Evolutionary conservation across 139 green algal genomes (phyloP).

Genomic region (Spirogloea muscicola): DNA sequence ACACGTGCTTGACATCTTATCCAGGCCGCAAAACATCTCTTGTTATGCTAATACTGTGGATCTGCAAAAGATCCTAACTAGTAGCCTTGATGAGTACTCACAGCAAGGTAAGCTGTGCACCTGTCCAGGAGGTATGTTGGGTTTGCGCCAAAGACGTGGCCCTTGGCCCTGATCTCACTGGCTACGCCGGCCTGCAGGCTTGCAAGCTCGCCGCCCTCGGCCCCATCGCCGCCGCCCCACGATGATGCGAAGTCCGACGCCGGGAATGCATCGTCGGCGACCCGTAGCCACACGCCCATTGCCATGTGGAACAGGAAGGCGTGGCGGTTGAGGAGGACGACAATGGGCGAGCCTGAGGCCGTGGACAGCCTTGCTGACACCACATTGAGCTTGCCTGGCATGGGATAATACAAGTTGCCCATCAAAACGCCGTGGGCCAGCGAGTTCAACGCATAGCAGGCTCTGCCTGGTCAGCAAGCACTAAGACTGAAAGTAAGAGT

Average conservation of each 20-base stretch:
- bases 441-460: no score
- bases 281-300: slow-evolving; percentile 20
- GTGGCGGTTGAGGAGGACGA: slow-evolving; percentile 25
- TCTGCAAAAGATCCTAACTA: background rate
- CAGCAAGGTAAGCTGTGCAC: background rate
- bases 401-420: no score
- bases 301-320: slow-evolving; percentile 33
- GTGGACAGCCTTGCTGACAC: background rate
- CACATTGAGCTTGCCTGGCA: background rate
- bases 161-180: background rate
- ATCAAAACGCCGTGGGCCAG: no score
- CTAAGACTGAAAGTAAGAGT: no score
- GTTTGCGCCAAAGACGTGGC: background rate
- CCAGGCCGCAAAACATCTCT: background rate
- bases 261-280: slow-evolving; percentile 29
- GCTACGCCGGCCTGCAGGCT: slow-evolving; percentile 10
- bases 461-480: no score
- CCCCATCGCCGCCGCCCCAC: background rate
- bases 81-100: no score
- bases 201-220: slow-evolving; percentile 5
- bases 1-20: background rate
- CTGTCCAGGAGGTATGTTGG: background rate
- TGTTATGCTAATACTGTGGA: background rate
- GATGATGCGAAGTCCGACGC: slow-evolving; percentile 30
- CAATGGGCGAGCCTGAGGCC: slow-evolving; percentile 6